These are phyloP conservation scores for Microbotryomycetes sp. DNA, from an alignment of 1,284 basidiomycete genomes.

Conservation along the genomic window DNA sequence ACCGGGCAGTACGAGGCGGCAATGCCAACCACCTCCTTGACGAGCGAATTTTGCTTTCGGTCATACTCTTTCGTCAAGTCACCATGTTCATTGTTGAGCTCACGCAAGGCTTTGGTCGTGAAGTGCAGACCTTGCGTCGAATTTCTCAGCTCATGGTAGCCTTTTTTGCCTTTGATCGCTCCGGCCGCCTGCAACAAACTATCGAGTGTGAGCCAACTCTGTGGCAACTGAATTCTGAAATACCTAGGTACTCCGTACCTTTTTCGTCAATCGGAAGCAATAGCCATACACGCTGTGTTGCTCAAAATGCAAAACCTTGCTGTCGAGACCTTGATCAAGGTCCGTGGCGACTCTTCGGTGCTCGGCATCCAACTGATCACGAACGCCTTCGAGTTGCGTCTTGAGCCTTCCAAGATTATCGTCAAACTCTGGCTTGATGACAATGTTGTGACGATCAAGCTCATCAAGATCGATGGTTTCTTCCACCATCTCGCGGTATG, in stretches of 20 bases:
- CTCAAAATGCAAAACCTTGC: conserved; percentile 86
- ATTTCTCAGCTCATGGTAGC: conserved; percentile 78
- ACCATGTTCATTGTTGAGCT: conserved; percentile 63
- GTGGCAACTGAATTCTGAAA: neutral
- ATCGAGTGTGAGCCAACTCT: neutral
- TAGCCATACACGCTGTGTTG: conserved; percentile 87
- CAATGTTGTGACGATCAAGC: conserved; percentile 73
- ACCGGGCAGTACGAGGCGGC: conserved; percentile 81
- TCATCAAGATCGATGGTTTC: conserved; percentile 88
- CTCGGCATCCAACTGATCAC: conserved; percentile 78
- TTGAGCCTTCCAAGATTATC: conserved; percentile 64
- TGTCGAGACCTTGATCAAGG: conserved; percentile 79
- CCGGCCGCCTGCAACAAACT: conserved; percentile 62
- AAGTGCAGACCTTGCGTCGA: conserved; percentile 87
- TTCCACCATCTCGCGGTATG: conserved; percentile 91
- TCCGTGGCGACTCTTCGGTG: conserved; percentile 67
- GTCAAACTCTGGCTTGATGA: conserved; percentile 90
- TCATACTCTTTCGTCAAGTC: conserved; percentile 65
- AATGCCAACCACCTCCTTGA: conserved; percentile 88
- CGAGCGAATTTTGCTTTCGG: conserved; percentile 70
- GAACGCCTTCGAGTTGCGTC: conserved; percentile 59
- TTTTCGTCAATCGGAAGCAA: conserved; percentile 79
- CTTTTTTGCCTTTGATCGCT: conserved; percentile 59
- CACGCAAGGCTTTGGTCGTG: conserved; percentile 72
- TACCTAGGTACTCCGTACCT: conserved; percentile 52